These are phyloP conservation scores for Persicaria tinctoria DNA, from an alignment of 148 eudicot genomes.

Conservation along the genomic window DNA sequence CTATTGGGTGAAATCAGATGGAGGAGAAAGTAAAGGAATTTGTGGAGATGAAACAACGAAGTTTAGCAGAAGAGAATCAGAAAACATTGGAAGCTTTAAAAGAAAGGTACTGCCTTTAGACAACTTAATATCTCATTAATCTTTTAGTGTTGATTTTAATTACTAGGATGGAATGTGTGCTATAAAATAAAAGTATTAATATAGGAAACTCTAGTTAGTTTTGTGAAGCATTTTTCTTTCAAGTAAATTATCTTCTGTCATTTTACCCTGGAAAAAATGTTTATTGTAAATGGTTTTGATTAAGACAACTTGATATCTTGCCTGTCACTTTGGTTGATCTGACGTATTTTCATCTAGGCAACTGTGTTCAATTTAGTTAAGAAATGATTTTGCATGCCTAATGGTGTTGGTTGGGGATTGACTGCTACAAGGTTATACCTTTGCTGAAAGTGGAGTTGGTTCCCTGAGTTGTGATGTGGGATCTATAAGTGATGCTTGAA, in stretches of 20 bases:
- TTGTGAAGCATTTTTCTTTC: background rate
- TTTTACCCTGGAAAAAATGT: background rate
- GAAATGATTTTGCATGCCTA: background rate
- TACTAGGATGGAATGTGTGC: background rate
- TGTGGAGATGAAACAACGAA: constrained; percentile 97
- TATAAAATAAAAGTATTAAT: background rate
- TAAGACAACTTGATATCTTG: background rate
- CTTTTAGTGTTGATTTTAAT: background rate
- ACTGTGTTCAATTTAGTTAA: background rate
- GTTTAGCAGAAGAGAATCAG: constrained; percentile 98
- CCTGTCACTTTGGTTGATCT: background rate
- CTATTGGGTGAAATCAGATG: constrained; percentile 44
- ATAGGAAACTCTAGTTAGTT: background rate
- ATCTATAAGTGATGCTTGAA: background rate
- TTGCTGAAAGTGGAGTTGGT: background rate
- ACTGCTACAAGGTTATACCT: background rate
- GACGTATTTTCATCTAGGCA: background rate
- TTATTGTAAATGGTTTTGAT: background rate
- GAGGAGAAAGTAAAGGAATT: constrained; percentile 97
- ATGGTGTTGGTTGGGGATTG: background rate
- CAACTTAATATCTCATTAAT: background rate
- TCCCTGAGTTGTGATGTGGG: background rate
- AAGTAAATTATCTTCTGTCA: background rate
- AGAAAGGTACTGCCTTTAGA: constrained; percentile 52
- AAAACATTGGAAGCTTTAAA: constrained; percentile 81